phyloP scores from a whole-genome alignment of 2,329 filamentous ascomycete genomes.

The Penicillium sp. region DNA sequence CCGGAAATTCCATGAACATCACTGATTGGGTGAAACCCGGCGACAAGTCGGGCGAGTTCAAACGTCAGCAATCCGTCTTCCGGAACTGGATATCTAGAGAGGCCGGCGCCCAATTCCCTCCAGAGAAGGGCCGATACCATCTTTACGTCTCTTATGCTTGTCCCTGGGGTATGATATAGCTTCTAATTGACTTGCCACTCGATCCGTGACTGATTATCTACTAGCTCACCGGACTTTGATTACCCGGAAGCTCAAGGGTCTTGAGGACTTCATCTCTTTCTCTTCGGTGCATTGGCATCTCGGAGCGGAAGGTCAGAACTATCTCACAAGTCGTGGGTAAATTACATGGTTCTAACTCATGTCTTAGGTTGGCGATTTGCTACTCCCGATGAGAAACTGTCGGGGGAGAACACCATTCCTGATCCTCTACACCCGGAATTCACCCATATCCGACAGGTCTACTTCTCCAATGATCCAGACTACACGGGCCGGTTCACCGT shows the following conservation, averaged over 20 bases:
- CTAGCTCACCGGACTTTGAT: constrained; percentile 82
- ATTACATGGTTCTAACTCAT: not conserved
- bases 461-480: constrained; percentile 69
- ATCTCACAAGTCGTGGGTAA: not conserved
- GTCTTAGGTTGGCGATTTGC: constrained; percentile 78
- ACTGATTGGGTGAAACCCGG: constrained; percentile 78
- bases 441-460: constrained; percentile 73
- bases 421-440: constrained; percentile 64
- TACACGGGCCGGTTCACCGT: constrained; percentile 84
- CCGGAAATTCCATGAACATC: constrained; percentile 52
- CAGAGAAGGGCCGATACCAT: constrained; percentile 89
- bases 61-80: constrained; percentile 80
- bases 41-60: constrained; percentile 87
- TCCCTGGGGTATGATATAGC: constrained; percentile 64
- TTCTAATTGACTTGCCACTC: not conserved
- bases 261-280: constrained; percentile 76
- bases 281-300: constrained; percentile 95
- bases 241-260: constrained; percentile 82
- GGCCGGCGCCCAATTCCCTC: constrained; percentile 69
- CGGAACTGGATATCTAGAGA: constrained; percentile 74
- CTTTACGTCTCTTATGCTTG: constrained; percentile 93
- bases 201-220: constrained; percentile 15
- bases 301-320: constrained; percentile 57
- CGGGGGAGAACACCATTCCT: constrained; percentile 53
- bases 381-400: constrained; percentile 59